Evolutionary conservation across 2,329 filamentous ascomycete genomes (phyloP).

Genomic region (Calonectria hongkongensis): DNA sequence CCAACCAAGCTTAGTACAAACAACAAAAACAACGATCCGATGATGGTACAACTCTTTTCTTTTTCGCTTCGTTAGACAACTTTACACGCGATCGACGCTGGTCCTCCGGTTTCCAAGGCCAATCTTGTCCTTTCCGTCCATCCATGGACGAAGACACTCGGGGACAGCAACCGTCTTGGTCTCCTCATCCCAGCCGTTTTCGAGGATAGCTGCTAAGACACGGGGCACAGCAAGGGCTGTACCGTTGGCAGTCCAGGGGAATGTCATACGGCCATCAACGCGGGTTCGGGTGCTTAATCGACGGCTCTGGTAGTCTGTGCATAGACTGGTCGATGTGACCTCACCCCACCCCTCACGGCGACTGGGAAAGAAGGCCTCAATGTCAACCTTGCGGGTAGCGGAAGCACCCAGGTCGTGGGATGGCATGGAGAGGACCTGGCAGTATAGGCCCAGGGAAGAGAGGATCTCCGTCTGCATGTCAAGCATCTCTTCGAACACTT

Average conservation of each 20-base stretch:
- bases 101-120: constrained; percentile 59
- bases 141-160: constrained; percentile 86
- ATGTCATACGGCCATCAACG: constrained; percentile 75
- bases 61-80: background rate
- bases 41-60: constrained; percentile 26
- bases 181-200: constrained; percentile 90
- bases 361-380: constrained; percentile 95
- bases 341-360: constrained; percentile 87
- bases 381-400: constrained; percentile 90
- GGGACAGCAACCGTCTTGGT: constrained; percentile 83
- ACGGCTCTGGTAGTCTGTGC: constrained; percentile 94
- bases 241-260: constrained; percentile 94
- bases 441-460: constrained; percentile 84
- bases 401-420: constrained; percentile 90
- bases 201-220: constrained; percentile 90
- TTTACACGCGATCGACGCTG: constrained; percentile 56
- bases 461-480: constrained; percentile 91
- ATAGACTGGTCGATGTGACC: constrained; percentile 91
- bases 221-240: constrained; percentile 94
- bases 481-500: constrained; percentile 89
- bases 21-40: constrained; percentile 25
- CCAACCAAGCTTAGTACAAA: constrained; percentile 41
- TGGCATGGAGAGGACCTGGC: constrained; percentile 95
- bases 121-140: constrained; percentile 85
- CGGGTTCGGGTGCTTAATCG: constrained; percentile 86